A percentile compares a stretch with the other conserved stretches of the same genome.
Evolutionary conservation across 805 yeast species (phyloP).

Genomic region (Myxozyma nipponensis): DNA sequence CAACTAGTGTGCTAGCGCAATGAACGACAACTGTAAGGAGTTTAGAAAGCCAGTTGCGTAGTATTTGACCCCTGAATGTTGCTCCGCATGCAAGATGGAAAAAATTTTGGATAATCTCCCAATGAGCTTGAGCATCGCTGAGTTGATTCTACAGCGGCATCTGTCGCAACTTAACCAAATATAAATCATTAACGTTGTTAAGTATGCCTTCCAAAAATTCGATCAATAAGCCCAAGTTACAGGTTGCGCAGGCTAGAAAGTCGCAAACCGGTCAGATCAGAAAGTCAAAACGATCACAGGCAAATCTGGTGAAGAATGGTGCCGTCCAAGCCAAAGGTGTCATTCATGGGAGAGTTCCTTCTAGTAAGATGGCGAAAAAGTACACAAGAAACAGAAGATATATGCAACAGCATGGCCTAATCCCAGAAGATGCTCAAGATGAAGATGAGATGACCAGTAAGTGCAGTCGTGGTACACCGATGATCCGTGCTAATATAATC

Average conservation of each 20-base stretch:
- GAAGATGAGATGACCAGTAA: slow-evolving; percentile 40
- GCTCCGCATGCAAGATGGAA: too few species aligned
- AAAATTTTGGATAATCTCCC: too few species aligned
- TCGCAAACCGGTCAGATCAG: slow-evolving; percentile 26
- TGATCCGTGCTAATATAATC: slow-evolving; percentile 23
- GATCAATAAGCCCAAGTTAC: slow-evolving; percentile 67
- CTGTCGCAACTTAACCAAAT: too few species aligned
- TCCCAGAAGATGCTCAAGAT: slow-evolving; percentile 45
- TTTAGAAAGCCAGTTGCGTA: too few species aligned
- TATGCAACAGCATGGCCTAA: slow-evolving; percentile 48
- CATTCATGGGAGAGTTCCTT: slow-evolving; percentile 42
- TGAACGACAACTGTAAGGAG: too few species aligned
- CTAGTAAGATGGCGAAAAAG: slow-evolving; percentile 75
- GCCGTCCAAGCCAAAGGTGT: slow-evolving; percentile 5
- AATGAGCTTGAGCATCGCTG: too few species aligned
- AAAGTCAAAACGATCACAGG: slow-evolving; percentile 14
- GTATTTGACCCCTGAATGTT: too few species aligned
- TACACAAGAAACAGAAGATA: slow-evolving; percentile 75
- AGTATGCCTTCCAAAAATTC: slow-evolving; percentile 81
- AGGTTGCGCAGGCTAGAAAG: slow-evolving; percentile 51
- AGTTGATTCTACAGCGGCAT: too few species aligned
- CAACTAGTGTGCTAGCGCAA: too few species aligned
- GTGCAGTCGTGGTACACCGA: neutral
- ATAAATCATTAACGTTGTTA: too few species aligned
- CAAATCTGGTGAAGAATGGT: slow-evolving; percentile 25